These are phyloP conservation scores for Haplographium delicatum DNA, from an alignment of 495 filamentous ascomycete genomes.

Conservation along the genomic window DNA sequence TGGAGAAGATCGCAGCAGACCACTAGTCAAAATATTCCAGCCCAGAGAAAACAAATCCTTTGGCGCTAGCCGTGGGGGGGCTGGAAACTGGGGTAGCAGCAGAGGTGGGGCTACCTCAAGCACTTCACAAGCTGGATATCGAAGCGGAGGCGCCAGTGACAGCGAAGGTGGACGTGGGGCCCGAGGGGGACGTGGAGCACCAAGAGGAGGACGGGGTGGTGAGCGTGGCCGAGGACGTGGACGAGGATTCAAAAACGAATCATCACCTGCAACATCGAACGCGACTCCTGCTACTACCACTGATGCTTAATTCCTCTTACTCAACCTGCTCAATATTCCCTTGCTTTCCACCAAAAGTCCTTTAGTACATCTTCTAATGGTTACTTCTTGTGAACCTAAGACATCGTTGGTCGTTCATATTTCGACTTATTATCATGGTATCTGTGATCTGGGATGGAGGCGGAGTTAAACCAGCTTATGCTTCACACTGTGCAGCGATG, in stretches of 20 bases:
- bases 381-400: conserved; percentile 25
- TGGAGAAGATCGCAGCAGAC: conserved; percentile 61
- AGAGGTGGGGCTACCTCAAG: conserved; percentile 52
- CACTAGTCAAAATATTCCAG: conserved; percentile 75
- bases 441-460: conserved; percentile 26
- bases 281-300: conserved; percentile 41
- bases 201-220: conserved; percentile 47
- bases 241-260: conserved; percentile 44
- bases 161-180: conserved; percentile 61
- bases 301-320: conserved; percentile 38
- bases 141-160: conserved; percentile 70
- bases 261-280: conserved; percentile 46
- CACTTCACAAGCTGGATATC: conserved; percentile 58
- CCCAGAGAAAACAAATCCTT: conserved; percentile 47
- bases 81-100: conserved; percentile 71
- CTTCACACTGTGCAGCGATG: conserved; percentile 22
- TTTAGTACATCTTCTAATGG: conserved; percentile 28
- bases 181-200: conserved; percentile 60
- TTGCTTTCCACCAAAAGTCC: conserved; percentile 28
- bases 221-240: conserved; percentile 55
- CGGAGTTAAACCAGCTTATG: conserved; percentile 29
- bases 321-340: conserved; percentile 8
- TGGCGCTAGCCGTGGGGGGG: conserved; percentile 47
- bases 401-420: conserved; percentile 17
- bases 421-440: conserved; percentile 20